Base-by-base conservation (phyloP, 257 asterid genomes). In the Ilex aquifolium region DNA sequence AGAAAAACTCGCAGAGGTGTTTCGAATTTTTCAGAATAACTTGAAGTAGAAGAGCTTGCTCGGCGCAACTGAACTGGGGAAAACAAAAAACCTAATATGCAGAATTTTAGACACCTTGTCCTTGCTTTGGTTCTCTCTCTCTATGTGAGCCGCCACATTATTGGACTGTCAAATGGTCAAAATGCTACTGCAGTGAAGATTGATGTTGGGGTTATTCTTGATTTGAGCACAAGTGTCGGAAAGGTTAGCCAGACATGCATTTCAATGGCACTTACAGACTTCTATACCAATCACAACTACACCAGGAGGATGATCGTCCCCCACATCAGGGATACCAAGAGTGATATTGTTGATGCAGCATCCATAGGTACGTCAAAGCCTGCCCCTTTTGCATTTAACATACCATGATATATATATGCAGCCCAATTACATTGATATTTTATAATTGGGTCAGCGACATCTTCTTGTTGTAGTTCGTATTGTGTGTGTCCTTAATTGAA, bases 331-430 rank as follows among this genome's bases (percentile, higher is more conserved):
- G 79, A 80, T 68, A 73, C 85, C 2, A 76, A 78, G n/a, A 68
- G 64, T 5, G 74, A 65, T 17, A 73, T 69, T 32, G 62, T 76
- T 59, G 79, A 67, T 57, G 86, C 84, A 52, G 90, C 90, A 51
- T 74, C 70, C 46, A 75, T 81, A 65, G 86, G 86, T 83, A 68
- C 13, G 40, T 46, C 13, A 46, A 5, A 2, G 10, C 32, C 51
- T n/a, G 29, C 40, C 70, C n/a, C 13, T 46, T 11, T 11, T 10
- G 12, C 52, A 14, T 42, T 11, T 42, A 11, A 42, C 10, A 6
- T 42, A 42, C 12, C 48, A 42, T 11, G 12, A 6, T 42, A 42
- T 42, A 42, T 42, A 11, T 1, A 42, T 42, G n/a, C n/a, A n/a
- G n/a, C n/a, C n/a, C n/a, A n/a, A n/a, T n/a, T n/a, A n/a, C n/a